Conservation (phyloP, 2,329 filamentous ascomycete species). For the Cladorrhinum sp. region DNA sequence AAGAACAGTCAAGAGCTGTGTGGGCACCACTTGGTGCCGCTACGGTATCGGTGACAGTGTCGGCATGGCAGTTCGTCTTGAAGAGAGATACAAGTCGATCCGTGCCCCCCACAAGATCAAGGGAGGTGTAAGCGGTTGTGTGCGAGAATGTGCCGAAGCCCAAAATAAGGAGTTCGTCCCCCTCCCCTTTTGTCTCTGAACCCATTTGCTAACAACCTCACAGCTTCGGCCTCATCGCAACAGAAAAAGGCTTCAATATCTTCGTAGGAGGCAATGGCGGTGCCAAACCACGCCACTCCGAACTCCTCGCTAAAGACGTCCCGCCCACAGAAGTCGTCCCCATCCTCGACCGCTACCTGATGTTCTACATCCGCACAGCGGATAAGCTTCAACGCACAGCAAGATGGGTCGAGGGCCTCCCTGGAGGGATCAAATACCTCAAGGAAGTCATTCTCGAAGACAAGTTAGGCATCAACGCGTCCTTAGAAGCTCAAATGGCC, state of each 20-base stretch:
- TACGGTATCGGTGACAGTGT: conserved; percentile 88
- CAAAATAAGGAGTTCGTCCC: conserved; percentile 72
- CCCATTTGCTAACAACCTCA: not conserved
- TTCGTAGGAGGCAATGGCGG: conserved; percentile 89
- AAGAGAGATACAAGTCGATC: conserved; percentile 90
- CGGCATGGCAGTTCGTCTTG: conserved; percentile 81
- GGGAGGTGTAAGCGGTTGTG: conserved; percentile 83
- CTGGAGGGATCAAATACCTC: conserved; percentile 80
- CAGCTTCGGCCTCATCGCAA: conserved; percentile 85
- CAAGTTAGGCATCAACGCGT: conserved; percentile 78
- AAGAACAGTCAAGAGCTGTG: conserved; percentile 86
- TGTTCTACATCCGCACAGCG: conserved; percentile 91
- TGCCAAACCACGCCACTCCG: conserved; percentile 76
- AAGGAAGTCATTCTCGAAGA: conserved; percentile 80
- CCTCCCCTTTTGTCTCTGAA: not conserved
- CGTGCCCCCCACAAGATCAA: conserved; percentile 89
- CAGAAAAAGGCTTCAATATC: conserved; percentile 90
- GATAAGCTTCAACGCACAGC: conserved; percentile 88
- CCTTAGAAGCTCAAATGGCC: conserved; percentile 84
- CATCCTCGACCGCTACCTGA: conserved; percentile 83
- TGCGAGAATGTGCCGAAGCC: conserved; percentile 89
- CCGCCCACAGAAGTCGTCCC: conserved; percentile 77
- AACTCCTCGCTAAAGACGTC: conserved; percentile 83
- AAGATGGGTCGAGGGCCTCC: conserved; percentile 79
- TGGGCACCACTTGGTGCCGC: conserved; percentile 87